phyloP scores from a whole-genome alignment of 148 eudicot species.

The Fallopia convolvulus region DNA sequence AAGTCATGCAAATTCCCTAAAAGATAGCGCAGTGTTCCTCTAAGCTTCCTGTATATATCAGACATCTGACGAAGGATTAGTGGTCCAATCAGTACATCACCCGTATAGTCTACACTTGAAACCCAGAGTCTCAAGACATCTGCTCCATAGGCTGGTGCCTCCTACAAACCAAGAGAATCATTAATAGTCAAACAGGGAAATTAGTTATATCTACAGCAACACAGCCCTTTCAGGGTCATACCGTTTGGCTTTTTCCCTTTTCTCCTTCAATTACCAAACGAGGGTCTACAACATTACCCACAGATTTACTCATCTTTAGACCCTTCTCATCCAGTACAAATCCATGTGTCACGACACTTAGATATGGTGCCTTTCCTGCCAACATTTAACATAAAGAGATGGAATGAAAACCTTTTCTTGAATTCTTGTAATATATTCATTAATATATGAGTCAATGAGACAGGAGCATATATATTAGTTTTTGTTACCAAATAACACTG shows the following conservation, averaged over 20 bases:
- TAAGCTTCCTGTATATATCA: conserved; percentile 82
- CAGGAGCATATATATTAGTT: neutral
- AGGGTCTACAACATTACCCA: conserved; percentile 99
- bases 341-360: conserved; percentile 86
- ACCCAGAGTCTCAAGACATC: conserved; percentile 99
- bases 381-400: neutral
- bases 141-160: conserved; percentile 78
- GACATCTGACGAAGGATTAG: conserved; percentile 96
- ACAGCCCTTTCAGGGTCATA: conserved; percentile 19
- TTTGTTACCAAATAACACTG: neutral
- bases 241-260: conserved; percentile 70
- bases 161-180: conserved; percentile 25
- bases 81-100: conserved; percentile 83
- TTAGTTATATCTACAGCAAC: neutral
- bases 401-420: neutral
- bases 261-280: conserved; percentile 77
- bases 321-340: conserved; percentile 98
- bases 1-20: conserved; percentile 87
- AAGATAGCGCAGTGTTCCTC: conserved; percentile 98
- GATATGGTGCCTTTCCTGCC: conserved; percentile 87
- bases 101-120: conserved; percentile 93
- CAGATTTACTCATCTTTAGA: conserved; percentile 94
- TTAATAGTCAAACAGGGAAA: neutral
- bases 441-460: neutral
- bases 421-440: too few species aligned